Percentiles rank a stretch among this genome's conserved stretches.
Conservation (phyloP, 2,329 filamentous ascomycete species). For the Monosporascus sp. region DNA sequence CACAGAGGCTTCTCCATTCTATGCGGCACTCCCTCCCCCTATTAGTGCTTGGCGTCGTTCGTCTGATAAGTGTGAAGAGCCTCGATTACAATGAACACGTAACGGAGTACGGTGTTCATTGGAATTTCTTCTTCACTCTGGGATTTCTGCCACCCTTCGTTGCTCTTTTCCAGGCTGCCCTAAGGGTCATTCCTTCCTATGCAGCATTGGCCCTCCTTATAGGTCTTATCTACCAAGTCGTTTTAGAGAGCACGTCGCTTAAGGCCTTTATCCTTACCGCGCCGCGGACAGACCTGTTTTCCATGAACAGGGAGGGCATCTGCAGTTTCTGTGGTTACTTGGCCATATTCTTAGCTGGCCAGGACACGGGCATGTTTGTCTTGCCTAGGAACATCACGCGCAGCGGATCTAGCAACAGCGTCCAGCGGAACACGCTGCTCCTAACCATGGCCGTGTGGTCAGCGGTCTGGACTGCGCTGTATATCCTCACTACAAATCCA, state of each 20-base stretch:
- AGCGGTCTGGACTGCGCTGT: slow-evolving; percentile 64
- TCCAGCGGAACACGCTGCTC: slow-evolving; percentile 55
- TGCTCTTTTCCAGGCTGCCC: slow-evolving; percentile 71
- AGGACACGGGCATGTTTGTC: slow-evolving; percentile 74
- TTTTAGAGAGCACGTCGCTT: slow-evolving; percentile 71
- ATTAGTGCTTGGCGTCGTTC: slow-evolving; percentile 71
- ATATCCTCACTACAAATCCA: slow-evolving; percentile 63
- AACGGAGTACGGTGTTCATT: slow-evolving; percentile 95
- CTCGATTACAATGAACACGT: slow-evolving; percentile 96
- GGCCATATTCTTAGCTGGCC: slow-evolving; percentile 88
- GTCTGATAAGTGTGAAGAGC: slow-evolving; percentile 85
- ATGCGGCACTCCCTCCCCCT: slow-evolving; percentile 80
- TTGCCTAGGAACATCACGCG: slow-evolving; percentile 57
- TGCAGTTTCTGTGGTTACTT: slow-evolving; percentile 93
- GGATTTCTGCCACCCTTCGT: slow-evolving; percentile 85
- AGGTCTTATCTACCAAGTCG: slow-evolving; percentile 65
- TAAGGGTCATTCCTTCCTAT: slow-evolving; percentile 70
- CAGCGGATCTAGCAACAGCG: slow-evolving; percentile 35
- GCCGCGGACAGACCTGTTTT: slow-evolving; percentile 72
- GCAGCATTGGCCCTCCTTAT: slow-evolving; percentile 68
- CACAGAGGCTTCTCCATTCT: slow-evolving; percentile 58
- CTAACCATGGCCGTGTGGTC: slow-evolving; percentile 62
- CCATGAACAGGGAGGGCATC: slow-evolving; percentile 91
- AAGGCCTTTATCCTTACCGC: slow-evolving; percentile 80
- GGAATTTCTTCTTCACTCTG: slow-evolving; percentile 99